Conservation (phyloP, 306 rosid genomes). For the Cicer arietinum region DNA sequence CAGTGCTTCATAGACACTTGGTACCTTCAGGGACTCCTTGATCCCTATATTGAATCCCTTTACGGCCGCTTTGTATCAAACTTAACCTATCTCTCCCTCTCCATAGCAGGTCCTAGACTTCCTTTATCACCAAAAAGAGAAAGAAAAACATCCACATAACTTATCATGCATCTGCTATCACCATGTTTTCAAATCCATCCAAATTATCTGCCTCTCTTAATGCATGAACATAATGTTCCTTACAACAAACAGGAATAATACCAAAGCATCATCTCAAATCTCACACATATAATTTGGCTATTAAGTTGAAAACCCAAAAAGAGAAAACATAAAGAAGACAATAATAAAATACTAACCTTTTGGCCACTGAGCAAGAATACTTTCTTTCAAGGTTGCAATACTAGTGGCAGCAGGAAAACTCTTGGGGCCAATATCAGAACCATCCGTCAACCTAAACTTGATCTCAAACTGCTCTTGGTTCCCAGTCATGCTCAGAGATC, state of each 20-base stretch:
- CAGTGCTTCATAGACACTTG: no score
- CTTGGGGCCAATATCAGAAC: slow-evolving; percentile 95
- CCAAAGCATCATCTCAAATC: slow-evolving; percentile 22
- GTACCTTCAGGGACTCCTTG: slow-evolving; percentile 7
- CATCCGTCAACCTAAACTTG: slow-evolving; percentile 89
- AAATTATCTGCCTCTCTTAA: neutral
- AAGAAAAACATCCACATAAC: neutral
- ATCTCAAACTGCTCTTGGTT: slow-evolving; percentile 91
- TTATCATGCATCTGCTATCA: neutral
- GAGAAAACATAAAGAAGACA: neutral
- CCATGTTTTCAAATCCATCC: slow-evolving; percentile 2
- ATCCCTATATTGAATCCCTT: neutral
- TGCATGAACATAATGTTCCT: slow-evolving; percentile 2
- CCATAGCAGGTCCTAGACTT: neutral
- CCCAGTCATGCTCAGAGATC: slow-evolving; percentile 72
- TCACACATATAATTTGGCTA: neutral
- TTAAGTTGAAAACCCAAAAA: slow-evolving; percentile 4
- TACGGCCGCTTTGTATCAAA: neutral
- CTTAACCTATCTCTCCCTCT: neutral
- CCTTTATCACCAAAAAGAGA: neutral
- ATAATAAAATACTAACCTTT: slow-evolving; percentile 62
- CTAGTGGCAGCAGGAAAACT: slow-evolving; percentile 87
- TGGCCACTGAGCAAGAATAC: slow-evolving; percentile 96
- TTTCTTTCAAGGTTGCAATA: slow-evolving; percentile 84
- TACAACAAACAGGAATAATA: slow-evolving; percentile 18